Percentiles rank a stretch among this genome's conserved stretches.
Evolutionary conservation across 768 basidiomycete species (phyloP).

Genomic region (Boletus vinaceobasis): DNA sequence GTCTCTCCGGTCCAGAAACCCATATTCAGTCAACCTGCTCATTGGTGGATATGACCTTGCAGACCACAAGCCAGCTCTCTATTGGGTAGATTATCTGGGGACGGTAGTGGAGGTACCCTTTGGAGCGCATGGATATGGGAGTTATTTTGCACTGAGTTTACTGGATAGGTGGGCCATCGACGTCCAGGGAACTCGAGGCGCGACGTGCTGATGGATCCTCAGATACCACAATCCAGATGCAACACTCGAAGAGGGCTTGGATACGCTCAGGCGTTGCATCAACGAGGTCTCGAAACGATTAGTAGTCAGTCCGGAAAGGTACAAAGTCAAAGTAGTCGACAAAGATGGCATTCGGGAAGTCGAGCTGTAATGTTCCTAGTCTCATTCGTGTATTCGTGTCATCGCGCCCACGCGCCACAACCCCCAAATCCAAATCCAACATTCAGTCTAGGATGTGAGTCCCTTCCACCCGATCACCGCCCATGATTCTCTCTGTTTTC

Average conservation of each 20-base stretch:
- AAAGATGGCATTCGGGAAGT: constrained; percentile 85
- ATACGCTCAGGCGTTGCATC: constrained; percentile 80
- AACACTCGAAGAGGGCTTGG: constrained; percentile 80
- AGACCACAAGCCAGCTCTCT: constrained; percentile 67
- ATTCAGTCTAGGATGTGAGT: constrained; percentile 20
- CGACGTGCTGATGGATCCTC: not conserved
- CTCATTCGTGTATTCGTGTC: constrained; percentile 5
- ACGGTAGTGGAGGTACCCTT: constrained; percentile 87
- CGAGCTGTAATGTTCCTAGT: constrained; percentile 47
- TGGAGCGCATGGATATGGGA: constrained; percentile 92
- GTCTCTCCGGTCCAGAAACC: constrained; percentile 80
- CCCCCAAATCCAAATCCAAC: not conserved
- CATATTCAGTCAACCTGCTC: constrained; percentile 90
- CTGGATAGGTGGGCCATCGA: constrained; percentile 67
- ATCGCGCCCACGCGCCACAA: not conserved
- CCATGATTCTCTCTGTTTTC: constrained; percentile 49
- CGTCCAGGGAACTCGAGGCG: not conserved
- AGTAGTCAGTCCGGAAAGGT: constrained; percentile 74
- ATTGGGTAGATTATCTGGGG: constrained; percentile 97
- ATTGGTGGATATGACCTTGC: constrained; percentile 90
- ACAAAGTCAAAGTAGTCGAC: constrained; percentile 90
- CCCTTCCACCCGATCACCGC: constrained; percentile 46
- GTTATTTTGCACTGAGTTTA: constrained; percentile 89
- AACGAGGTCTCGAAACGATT: constrained; percentile 83
- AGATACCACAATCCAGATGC: constrained; percentile 93